Conservation (phyloP, 805 yeast genomes). For the Kluyveromyces aestuarii region DNA sequence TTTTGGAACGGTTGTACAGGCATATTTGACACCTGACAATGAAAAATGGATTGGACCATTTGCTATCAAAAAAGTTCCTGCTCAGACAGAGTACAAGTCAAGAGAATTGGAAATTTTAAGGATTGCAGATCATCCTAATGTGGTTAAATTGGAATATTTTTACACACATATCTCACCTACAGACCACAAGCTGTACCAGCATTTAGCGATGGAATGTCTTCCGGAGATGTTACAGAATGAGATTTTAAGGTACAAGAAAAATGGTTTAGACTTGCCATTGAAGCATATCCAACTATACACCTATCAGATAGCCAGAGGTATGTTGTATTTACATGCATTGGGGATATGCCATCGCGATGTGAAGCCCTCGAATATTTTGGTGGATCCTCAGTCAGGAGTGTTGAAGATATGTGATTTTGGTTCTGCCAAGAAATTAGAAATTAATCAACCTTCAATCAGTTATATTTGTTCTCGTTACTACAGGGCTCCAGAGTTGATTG, state of each 20-base stretch:
- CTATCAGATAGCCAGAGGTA: conserved; percentile 73
- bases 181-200: conserved; percentile 64
- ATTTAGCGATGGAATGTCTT: conserved; percentile 78
- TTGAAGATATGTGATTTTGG: conserved; percentile 82
- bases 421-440: conserved; percentile 70
- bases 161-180: conserved; percentile 57
- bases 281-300: conserved; percentile 70
- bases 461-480: conserved; percentile 94
- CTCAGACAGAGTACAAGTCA: conserved; percentile 78
- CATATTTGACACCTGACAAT: conserved; percentile 39
- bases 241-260: conserved; percentile 57
- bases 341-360: conserved; percentile 80
- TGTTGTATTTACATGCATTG: conserved; percentile 72
- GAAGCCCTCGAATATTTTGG: conserved; percentile 73
- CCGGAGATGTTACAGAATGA: conserved; percentile 75
- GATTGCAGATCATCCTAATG: conserved; percentile 71
- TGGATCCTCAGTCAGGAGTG: conserved; percentile 57
- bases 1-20: conserved; percentile 77
- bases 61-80: conserved; percentile 79
- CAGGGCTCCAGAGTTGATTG: conserved; percentile 80
- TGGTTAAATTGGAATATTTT: conserved; percentile 58
- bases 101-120: conserved; percentile 72
- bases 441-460: conserved; percentile 80
- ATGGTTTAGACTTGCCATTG: conserved; percentile 54
- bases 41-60: conserved; percentile 65